Base-by-base conservation (phyloP, 352 stramenopile genomes). In the Globisporangium apiculatum region DNA sequence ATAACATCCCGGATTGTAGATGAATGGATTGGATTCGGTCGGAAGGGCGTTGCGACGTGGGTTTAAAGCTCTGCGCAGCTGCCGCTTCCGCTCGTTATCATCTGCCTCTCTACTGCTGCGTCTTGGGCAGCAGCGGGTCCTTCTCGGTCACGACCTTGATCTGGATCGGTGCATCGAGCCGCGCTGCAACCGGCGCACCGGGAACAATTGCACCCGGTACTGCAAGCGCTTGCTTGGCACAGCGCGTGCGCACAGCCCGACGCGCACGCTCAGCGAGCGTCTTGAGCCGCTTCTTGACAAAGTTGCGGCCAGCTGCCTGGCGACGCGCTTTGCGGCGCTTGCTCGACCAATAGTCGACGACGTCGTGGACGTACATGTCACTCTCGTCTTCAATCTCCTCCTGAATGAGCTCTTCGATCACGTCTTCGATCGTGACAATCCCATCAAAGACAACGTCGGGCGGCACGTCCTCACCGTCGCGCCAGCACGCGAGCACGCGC, bases 371-470 rank as follows among this genome's bases (percentile, higher is more conserved):
- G 51, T 87, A 87, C 54, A 83, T 56, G 55, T 91, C 89, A 45
- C 66, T 86, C 64, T 98, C 91, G 63, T 97, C 89, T 56, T 90
- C 83, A 57, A 98, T 97, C 58, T 94, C 79, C 53, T 96, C 86
- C 60, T 89, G 92, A 62, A 82, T 96, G 41, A 93, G 71, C 62
- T 93, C 80, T 63, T 98, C 91, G 45, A 98, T 75, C 10, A 97
- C 76, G 64, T 98, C 87, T 68, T 98, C 89, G 49, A 98, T 83
- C 17, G 89, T 97, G 24, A 96, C 71, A 57, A 97, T 92, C 14
- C 89, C 91, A 31, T 91, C 65, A 41, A 97, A 83, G 31, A 76
- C 62, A 11, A 82, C 84, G 14, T 65, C 31, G 49, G 68, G 48
- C 60, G 68, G 60, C 46, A 82, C 68, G 57, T 74, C 64, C 4